Conservation (phyloP, 805 yeast species). For the Starmerella geochares region DNA sequence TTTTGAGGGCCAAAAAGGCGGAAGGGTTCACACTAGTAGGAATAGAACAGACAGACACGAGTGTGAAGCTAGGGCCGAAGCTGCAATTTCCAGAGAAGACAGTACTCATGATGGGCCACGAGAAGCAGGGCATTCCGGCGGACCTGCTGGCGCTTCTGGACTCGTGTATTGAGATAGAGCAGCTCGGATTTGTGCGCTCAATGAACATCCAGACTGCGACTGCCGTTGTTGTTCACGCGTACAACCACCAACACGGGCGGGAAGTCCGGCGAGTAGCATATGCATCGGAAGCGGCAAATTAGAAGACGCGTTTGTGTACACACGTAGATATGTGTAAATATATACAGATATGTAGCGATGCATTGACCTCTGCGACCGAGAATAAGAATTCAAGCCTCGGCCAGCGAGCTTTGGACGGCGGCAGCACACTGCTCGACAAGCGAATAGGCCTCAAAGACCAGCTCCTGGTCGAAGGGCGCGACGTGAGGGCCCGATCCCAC, state of each 20-base stretch:
- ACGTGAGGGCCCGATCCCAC: constrained; percentile 43
- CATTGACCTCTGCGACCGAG: neutral
- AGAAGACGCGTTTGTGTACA: neutral
- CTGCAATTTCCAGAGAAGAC: constrained; percentile 72
- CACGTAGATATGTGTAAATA: neutral
- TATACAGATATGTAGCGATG: neutral
- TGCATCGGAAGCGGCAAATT: neutral
- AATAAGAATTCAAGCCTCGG: constrained; percentile 1
- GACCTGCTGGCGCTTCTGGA: constrained; percentile 71
- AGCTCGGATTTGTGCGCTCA: constrained; percentile 81
- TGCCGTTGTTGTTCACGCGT: constrained; percentile 87
- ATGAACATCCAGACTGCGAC: constrained; percentile 97
- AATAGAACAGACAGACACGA: constrained; percentile 83
- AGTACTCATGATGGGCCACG: constrained; percentile 69
- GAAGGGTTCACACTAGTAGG: constrained; percentile 86
- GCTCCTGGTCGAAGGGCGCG: constrained; percentile 34
- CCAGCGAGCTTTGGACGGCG: constrained; percentile 35
- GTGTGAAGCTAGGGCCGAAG: constrained; percentile 55
- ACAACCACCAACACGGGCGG: constrained; percentile 33
- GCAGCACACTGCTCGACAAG: constrained; percentile 54
- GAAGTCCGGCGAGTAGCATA: neutral
- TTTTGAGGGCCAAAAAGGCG: constrained; percentile 47
- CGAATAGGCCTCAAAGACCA: constrained; percentile 44
- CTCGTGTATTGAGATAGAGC: constrained; percentile 81
- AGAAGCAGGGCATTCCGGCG: constrained; percentile 86